Evolutionary conservation across 495 filamentous ascomycete genomes (phyloP).

Genomic region (Wilcoxina mikolae): DNA sequence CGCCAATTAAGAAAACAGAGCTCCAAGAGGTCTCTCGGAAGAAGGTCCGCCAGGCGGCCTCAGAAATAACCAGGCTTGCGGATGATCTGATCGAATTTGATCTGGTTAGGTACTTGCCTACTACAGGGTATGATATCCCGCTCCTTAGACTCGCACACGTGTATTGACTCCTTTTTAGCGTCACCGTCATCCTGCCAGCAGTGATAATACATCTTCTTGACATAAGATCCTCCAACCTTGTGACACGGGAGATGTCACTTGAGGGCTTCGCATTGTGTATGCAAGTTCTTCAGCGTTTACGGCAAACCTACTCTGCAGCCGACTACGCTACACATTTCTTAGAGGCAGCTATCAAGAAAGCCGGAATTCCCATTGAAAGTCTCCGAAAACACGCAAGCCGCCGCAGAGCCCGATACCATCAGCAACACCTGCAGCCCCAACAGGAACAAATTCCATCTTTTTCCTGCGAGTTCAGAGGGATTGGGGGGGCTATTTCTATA

Average conservation of each 20-base stretch:
- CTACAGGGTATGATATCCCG: constrained; percentile 41
- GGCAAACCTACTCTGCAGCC: constrained; percentile 72
- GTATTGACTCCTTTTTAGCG: constrained; percentile 27
- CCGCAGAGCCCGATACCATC: constrained; percentile 14
- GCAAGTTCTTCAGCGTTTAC: constrained; percentile 62
- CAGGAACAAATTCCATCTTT: not conserved
- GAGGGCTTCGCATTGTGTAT: constrained; percentile 75
- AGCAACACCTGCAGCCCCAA: constrained; percentile 5
- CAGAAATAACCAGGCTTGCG: constrained; percentile 66
- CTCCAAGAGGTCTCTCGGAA: constrained; percentile 63
- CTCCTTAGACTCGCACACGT: not conserved
- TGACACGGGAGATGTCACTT: constrained; percentile 50
- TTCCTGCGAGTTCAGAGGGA: not conserved
- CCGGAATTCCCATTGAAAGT: constrained; percentile 41
- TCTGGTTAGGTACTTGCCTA: constrained; percentile 65
- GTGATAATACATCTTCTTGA: constrained; percentile 85
- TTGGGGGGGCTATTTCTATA: constrained; percentile 18
- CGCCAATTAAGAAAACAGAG: constrained; percentile 40
- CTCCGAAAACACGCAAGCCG: constrained; percentile 18
- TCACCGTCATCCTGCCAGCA: constrained; percentile 75
- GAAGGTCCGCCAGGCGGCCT: constrained; percentile 63
- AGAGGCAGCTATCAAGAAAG: constrained; percentile 68
- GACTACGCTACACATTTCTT: constrained; percentile 78
- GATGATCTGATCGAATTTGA: constrained; percentile 51
- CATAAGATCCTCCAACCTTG: constrained; percentile 61